Evolutionary conservation across 257 asterid species (phyloP), one percentile per base, ranked within the genome.

Genomic region (Oldenlandia corymbosa): DNA sequence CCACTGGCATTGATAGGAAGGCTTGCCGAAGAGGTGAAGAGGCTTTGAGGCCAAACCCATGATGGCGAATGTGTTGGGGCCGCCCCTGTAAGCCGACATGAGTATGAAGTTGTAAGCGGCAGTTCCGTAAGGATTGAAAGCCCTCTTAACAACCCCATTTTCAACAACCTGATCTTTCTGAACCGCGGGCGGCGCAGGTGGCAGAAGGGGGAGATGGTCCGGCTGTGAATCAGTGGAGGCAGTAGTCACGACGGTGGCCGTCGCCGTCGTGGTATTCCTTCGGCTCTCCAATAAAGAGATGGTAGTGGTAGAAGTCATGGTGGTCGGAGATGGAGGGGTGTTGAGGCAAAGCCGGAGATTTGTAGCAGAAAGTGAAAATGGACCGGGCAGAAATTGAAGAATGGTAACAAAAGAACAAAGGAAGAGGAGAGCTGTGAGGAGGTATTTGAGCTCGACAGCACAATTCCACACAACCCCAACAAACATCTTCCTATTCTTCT

Each of bases 61-160:
- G 34, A 91, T 81, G 28, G 97, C 88, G 37, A 91, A 91, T 0
- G 90, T 88, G 53, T 64, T 47, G 10, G 80, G 69, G 1, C 98
- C 96, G 53, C 98, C 98, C 62, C 98, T 84, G 74, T 91, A 91
- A 10, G 96, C 95, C 6, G 96, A 94, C 94, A 91, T 88, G 41
- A 88, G 82, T 18, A 91, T 83, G 60, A 91, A 88, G 54, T 82
- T 82, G 2, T 91, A 95, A 2, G 96, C 95, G 42, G 95, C 91
- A 62, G 54, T 72, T 48, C 96, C 98, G 65, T 75, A 71, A 6
- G 95, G 75, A 4, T 73, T 71, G 65, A 91, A 88, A 34, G 73
- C 81, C 3, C 98, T 82, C 68, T 79, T 84, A 18, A 71, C 42
- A 18, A 74, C 62, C 10, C 83, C 83, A 53, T 68, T 75, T 7